Base-by-base conservation (phyloP, 805 yeast genomes). In the Groenewaldozyma tartarivorans region DNA sequence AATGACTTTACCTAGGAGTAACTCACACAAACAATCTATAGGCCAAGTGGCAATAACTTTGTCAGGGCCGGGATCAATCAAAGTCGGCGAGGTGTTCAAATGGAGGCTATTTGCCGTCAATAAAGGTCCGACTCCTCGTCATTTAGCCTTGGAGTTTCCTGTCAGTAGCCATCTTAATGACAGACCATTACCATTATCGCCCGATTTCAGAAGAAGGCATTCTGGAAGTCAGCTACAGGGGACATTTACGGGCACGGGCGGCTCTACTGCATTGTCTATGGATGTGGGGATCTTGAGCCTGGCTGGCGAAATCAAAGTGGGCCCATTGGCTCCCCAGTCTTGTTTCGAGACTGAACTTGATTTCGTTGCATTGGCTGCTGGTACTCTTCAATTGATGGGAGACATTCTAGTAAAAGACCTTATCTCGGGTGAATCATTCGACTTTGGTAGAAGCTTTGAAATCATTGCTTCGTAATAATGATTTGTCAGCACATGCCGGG, bases 91-190 rank as follows among this genome's bases (percentile, higher is more conserved):
- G 32, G 64, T 67, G 2, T 74, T 74, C 54, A 69, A 66, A 40
- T 78, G 88, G 82, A 69, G 69, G 36, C 66, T 83, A 11, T 81
- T 77, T 49, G 76, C 81, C 1, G 69, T 80, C 39, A 83, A 83
- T 61, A 69, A 68, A 45, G 71, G 82, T 1, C 48, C 59, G n/a
- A 67, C 67, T 19, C 54, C 66, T 15, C 59, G 80, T 45, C 71
- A 74, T 24, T 24, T 24, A 24, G 29, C 13, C 11, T 24, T 24
- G 13, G 11, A 9, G 13, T 24, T 24, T 24, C 40, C 55, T 81
- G 35, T 66, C 82, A 3, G 60, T 82, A 40, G 65, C 62, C 40
- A 61, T 68, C 34, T 71, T 68, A 20, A 37, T 20, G 7, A 46
- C 47, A 19, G 63, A 53, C 31, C 22, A n/a, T 4, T n/a, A 20